Conservation (phyloP, 768 basidiomycete genomes). For the Hydnomerulius pinastri region DNA sequence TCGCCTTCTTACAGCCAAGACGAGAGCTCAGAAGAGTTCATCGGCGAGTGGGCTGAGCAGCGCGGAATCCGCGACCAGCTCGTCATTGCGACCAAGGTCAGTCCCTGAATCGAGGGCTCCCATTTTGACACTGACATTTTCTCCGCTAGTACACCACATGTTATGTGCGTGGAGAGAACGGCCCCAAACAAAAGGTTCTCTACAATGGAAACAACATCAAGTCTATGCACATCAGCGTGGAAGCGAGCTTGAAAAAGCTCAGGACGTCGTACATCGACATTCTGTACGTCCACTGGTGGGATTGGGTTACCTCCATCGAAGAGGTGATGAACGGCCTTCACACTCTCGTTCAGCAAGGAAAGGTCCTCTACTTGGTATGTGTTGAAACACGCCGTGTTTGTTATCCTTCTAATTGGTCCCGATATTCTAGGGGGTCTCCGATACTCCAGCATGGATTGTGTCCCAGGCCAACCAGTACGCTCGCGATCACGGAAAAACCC, state of each 20-base stretch:
- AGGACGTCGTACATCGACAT: constrained; percentile 47
- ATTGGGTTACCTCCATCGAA: constrained; percentile 40
- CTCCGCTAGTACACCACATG: constrained; percentile 18
- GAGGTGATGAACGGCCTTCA: constrained; percentile 45
- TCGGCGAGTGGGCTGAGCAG: constrained; percentile 51
- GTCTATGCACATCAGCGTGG: constrained; percentile 39
- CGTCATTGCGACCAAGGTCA: constrained; percentile 41
- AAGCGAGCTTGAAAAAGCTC: constrained; percentile 48
- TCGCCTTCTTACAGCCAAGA: constrained; percentile 31
- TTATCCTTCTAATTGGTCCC: constrained; percentile 2
- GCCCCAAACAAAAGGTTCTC: constrained; percentile 25
- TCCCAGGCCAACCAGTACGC: constrained; percentile 45
- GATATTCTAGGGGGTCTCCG: constrained; percentile 24
- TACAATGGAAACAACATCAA: constrained; percentile 47
- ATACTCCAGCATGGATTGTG: constrained; percentile 43
- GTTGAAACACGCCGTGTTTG: constrained; percentile 13
- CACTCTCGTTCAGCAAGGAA: constrained; percentile 37
- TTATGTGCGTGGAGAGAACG: constrained; percentile 21
- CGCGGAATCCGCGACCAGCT: constrained; percentile 46
- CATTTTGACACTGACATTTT: neutral
- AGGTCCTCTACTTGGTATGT: constrained; percentile 38
- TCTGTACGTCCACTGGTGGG: constrained; percentile 29
- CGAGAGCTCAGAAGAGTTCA: constrained; percentile 42
- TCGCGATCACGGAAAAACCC: constrained; percentile 41
- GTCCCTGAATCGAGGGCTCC: neutral